phyloP scores from a whole-genome alignment of 2,329 filamentous ascomycete genomes.

The Lachnellula suecica region DNA sequence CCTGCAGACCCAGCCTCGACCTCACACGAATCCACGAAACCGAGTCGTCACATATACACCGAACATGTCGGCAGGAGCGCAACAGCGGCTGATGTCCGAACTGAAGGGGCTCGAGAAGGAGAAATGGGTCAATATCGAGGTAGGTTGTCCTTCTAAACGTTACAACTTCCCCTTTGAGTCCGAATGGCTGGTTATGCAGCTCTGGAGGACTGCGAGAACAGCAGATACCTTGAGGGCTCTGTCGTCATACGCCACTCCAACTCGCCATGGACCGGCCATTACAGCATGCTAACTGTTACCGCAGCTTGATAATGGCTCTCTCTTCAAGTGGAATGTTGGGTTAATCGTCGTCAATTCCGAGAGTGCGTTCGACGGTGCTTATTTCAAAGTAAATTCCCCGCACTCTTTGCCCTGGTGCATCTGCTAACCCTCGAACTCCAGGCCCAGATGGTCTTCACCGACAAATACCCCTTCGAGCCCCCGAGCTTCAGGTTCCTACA shows the following conservation, averaged over 20 bases:
- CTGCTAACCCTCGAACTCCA: slow-evolving; percentile 32
- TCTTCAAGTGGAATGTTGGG: slow-evolving; percentile 84
- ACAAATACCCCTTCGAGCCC: slow-evolving; percentile 86
- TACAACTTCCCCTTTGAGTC: no score
- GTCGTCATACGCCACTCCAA: no score
- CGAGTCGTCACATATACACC: neutral
- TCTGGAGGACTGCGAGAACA: no score
- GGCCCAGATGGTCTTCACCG: slow-evolving; percentile 82
- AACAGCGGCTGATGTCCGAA: slow-evolving; percentile 87
- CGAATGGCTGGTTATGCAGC: no score
- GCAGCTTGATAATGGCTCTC: slow-evolving; percentile 68
- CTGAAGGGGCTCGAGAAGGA: slow-evolving; percentile 79
- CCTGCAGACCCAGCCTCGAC: neutral
- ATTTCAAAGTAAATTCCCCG: slow-evolving; percentile 63
- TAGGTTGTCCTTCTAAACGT: slow-evolving; percentile 39
- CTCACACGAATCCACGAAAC: neutral
- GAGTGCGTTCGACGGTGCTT: slow-evolving; percentile 88
- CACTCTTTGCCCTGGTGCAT: neutral
- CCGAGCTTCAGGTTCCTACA: slow-evolving; percentile 84
- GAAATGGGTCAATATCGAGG: slow-evolving; percentile 91
- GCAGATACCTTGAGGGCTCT: no score
- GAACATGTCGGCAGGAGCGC: slow-evolving; percentile 48
- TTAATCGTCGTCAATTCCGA: slow-evolving; percentile 92
- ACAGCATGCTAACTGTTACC: slow-evolving; percentile 13
- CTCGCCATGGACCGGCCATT: no score